These are phyloP conservation scores for Kingdonia uniflora DNA, from an alignment of 164 flowering plant genomes.

Conservation along the genomic window DNA sequence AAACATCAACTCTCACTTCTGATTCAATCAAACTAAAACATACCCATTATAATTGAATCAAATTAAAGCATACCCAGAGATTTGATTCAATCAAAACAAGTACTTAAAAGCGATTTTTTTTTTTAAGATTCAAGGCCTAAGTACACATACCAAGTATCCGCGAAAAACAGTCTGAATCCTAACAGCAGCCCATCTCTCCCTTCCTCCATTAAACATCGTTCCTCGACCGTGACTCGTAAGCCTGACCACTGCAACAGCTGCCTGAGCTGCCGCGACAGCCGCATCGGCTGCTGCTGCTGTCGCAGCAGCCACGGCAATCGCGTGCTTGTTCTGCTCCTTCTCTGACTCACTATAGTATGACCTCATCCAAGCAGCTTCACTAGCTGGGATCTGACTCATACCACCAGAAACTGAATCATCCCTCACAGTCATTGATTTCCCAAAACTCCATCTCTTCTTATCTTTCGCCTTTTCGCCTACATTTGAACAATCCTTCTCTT, in stretches of 20 bases:
- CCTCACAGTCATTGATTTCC: conserved; percentile 29
- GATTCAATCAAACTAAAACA: too few relatives aligned
- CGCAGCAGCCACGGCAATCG: conserved; percentile 95
- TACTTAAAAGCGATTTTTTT: too few relatives aligned
- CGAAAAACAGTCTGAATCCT: conserved; percentile 75
- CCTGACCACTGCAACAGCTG: conserved; percentile 77
- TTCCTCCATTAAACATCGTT: conserved; percentile 46
- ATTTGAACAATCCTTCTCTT: conserved; percentile 30
- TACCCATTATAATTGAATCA: too few relatives aligned
- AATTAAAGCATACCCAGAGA: background rate
- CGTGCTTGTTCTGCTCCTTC: conserved; percentile 77
- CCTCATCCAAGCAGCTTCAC: conserved; percentile 24
- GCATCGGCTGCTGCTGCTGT: conserved; percentile 96
- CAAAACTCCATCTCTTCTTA: conserved; percentile 68
- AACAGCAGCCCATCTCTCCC: conserved; percentile 64
- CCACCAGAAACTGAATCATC: conserved; percentile 11
- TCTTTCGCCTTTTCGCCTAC: conserved; percentile 27
- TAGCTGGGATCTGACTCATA: conserved; percentile 8
- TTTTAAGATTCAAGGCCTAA: background rate
- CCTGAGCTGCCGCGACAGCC: conserved; percentile 89
- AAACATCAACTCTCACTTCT: too few relatives aligned
- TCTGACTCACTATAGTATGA: conserved; percentile 49
- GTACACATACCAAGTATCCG: conserved; percentile 53
- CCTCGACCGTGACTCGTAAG: conserved; percentile 75
- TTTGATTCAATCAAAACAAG: conserved; percentile 2